Conservation (phyloP, 2,329 filamentous ascomycete genomes). For the Pestalotiopsis sp. region DNA sequence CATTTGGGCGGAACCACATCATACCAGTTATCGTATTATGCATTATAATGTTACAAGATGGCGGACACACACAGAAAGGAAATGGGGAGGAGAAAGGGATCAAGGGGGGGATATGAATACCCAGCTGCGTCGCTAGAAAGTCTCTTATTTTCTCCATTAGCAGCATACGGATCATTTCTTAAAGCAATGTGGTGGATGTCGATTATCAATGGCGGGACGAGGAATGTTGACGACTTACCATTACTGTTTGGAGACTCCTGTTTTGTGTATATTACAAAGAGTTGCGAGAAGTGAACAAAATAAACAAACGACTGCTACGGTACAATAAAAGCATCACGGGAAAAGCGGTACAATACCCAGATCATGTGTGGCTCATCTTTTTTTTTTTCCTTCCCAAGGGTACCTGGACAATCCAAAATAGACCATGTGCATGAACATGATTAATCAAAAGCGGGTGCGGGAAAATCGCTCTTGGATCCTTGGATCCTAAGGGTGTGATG, state of each 20-base stretch:
- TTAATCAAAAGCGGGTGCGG: too few species aligned
- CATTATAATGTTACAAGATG: conserved; percentile 1
- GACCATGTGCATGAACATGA: too few species aligned
- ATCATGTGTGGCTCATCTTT: too few species aligned
- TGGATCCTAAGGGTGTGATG: too few species aligned
- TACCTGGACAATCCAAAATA: too few species aligned
- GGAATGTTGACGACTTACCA: neutral
- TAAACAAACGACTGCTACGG: neutral
- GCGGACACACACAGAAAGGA: neutral
- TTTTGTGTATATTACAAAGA: neutral
- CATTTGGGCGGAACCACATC: neutral
- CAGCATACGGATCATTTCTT: neutral
- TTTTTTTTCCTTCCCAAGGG: too few species aligned
- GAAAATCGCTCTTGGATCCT: too few species aligned
- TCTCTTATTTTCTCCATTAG: neutral
- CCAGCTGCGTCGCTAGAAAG: neutral
- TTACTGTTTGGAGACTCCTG: neutral
- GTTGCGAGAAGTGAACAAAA: neutral
- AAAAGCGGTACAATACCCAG: too few species aligned
- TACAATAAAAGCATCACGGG: too few species aligned
- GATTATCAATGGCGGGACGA: neutral
- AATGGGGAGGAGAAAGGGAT: neutral
- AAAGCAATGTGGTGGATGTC: neutral
- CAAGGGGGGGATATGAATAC: neutral
- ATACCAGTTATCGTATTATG: conserved; percentile 3